Percentiles rank a stretch among this genome's conserved stretches.
phyloP scores from a whole-genome alignment of 768 basidiomycete species.

The Leccinum arenicola region DNA sequence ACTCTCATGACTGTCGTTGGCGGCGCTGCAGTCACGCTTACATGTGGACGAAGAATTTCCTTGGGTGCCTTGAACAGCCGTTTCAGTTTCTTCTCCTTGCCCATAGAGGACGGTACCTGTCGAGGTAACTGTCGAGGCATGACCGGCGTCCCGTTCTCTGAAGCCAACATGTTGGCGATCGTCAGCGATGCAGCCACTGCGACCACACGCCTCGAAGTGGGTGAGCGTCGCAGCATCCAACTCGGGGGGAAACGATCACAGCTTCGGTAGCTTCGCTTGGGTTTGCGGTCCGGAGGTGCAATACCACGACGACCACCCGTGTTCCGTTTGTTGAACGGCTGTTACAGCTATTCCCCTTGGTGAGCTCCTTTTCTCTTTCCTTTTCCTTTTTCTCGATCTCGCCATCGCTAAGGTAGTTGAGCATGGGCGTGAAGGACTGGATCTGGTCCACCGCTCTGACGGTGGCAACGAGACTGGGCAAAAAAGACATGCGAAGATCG shows the following conservation, averaged over 20 bases:
- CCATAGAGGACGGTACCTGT: conserved; percentile 35
- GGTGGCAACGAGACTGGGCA: conserved; percentile 73
- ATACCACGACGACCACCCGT: conserved; percentile 79
- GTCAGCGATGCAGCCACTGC: conserved; percentile 79
- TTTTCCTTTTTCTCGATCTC: conserved; percentile 88
- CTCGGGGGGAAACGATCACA: conserved; percentile 77
- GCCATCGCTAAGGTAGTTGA: conserved; percentile 83
- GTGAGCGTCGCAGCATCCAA: conserved; percentile 70
- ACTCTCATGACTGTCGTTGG: conserved; percentile 67
- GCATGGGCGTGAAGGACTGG: conserved; percentile 75
- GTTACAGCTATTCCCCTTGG: conserved; percentile 40
- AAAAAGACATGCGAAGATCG: conserved; percentile 84
- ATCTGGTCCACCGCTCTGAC: conserved; percentile 78
- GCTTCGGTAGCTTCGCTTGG: conserved; percentile 89
- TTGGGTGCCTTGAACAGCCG: conserved; percentile 68
- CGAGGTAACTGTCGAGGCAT: conserved; percentile 38
- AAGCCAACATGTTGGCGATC: conserved; percentile 91
- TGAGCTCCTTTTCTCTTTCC: conserved; percentile 90
- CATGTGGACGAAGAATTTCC: conserved; percentile 55
- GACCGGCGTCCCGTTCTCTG: conserved; percentile 75
- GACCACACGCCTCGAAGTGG: conserved; percentile 76
- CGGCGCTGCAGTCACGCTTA: conserved; percentile 56
- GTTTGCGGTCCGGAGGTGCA: conserved; percentile 88
- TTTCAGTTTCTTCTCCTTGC: conserved; percentile 68
- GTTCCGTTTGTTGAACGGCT: conserved; percentile 50